Evolutionary conservation across 2,329 filamentous ascomycete genomes (phyloP).

Genomic region (Ophiostoma quercus): DNA sequence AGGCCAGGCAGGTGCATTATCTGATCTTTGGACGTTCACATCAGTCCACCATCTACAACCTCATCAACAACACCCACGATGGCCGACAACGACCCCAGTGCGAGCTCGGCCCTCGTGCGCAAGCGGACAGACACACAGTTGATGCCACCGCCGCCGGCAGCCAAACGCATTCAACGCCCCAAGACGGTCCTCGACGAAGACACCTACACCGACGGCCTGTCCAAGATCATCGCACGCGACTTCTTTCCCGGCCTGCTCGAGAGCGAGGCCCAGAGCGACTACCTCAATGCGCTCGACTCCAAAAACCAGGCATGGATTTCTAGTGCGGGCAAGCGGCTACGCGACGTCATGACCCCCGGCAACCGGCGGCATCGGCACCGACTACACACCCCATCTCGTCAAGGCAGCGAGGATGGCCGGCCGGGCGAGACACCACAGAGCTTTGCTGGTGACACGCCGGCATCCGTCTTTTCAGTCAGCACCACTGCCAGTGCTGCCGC

Average conservation of each 20-base stretch:
- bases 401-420: slow-evolving; percentile 24
- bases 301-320: slow-evolving; percentile 81
- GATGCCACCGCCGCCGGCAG: slow-evolving; percentile 80
- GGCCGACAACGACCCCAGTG: slow-evolving; percentile 22
- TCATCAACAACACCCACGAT: slow-evolving; percentile 16
- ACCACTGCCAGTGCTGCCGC: slow-evolving; percentile 1
- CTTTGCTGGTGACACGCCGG: slow-evolving; percentile 69
- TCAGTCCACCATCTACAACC: neutral
- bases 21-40: neutral
- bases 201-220: slow-evolving; percentile 81
- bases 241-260: slow-evolving; percentile 92
- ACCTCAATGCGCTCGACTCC: slow-evolving; percentile 83
- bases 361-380: slow-evolving; percentile 34
- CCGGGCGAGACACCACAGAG: slow-evolving; percentile 54
- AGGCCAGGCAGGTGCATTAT: neutral
- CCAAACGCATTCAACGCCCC: slow-evolving; percentile 88
- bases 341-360: slow-evolving; percentile 77
- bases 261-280: slow-evolving; percentile 82
- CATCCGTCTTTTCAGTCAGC: slow-evolving; percentile 41
- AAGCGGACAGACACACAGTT: slow-evolving; percentile 66
- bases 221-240: slow-evolving; percentile 90
- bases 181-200: slow-evolving; percentile 88
- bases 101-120: slow-evolving; percentile 57
- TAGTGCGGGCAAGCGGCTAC: slow-evolving; percentile 66
- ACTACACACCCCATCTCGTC: neutral